phyloP scores from a whole-genome alignment of 305 asterid genomes.

The Fraxinus sp. region DNA sequence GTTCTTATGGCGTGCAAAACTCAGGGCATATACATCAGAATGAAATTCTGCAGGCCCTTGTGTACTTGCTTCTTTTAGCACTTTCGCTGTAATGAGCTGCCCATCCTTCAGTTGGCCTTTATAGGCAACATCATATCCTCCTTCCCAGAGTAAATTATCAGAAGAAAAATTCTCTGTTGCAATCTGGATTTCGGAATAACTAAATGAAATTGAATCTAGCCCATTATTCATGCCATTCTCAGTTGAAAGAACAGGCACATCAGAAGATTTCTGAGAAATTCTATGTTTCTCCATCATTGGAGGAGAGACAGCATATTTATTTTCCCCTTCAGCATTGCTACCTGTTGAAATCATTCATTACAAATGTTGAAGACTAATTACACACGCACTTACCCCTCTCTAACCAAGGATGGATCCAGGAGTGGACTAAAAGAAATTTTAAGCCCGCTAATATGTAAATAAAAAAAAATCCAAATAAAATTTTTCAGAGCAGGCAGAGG shows the following conservation, averaged over 20 bases:
- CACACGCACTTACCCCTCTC: not conserved
- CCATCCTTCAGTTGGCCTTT: slow-evolving; percentile 65
- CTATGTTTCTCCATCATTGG: not conserved
- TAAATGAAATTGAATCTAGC: slow-evolving; percentile 40
- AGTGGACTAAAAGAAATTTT: not conserved
- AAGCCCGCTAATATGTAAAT: not conserved
- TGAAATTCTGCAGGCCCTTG: slow-evolving; percentile 47
- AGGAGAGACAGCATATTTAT: not conserved
- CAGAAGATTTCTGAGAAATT: slow-evolving; percentile 14
- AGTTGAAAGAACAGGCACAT: slow-evolving; percentile 39
- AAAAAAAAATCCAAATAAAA: not conserved
- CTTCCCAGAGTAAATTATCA: slow-evolving; percentile 62
- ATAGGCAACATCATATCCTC: slow-evolving; percentile 53
- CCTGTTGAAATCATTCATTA: slow-evolving; percentile 6
- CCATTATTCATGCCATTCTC: slow-evolving; percentile 42
- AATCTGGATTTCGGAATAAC: slow-evolving; percentile 51
- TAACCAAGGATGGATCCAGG: not conserved
- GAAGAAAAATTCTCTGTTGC: slow-evolving; percentile 64
- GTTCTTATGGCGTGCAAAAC: slow-evolving; percentile 62
- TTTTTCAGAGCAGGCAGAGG: not conserved
- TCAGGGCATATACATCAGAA: slow-evolving; percentile 47
- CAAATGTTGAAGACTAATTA: not conserved
- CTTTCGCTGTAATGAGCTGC: slow-evolving; percentile 55
- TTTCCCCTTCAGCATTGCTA: not conserved
- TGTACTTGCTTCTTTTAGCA: slow-evolving; percentile 51